Evolutionary conservation across 257 asterid genomes (phyloP).

Genomic region (Solanum gracilifrons): DNA sequence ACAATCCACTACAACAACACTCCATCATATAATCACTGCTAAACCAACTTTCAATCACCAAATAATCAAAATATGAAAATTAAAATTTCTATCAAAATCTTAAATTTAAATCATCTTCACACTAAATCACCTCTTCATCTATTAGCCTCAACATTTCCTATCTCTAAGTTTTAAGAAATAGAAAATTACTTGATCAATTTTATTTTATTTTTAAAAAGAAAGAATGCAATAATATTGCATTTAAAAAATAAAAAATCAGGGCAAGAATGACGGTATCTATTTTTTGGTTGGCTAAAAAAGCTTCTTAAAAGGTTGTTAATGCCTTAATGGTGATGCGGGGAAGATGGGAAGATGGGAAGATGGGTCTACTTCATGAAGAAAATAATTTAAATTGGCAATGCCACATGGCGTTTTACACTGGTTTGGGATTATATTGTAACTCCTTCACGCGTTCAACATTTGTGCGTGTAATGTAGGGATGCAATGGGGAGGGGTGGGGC

Average conservation of each 20-base stretch:
- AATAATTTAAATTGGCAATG: neutral
- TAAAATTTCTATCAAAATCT: neutral
- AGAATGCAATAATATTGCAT: neutral
- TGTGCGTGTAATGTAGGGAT: no score
- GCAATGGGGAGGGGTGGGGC: no score
- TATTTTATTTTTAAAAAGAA: neutral
- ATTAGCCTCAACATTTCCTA: neutral
- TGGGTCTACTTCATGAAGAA: neutral
- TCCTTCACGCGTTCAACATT: neutral
- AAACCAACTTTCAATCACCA: neutral
- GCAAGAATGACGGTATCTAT: neutral
- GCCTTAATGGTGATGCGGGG: neutral
- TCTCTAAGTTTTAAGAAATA: neutral
- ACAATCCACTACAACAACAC: neutral
- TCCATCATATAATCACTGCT: neutral
- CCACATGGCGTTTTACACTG: neutral
- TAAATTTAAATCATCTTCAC: neutral
- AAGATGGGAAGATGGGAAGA: neutral
- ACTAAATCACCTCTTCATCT: neutral
- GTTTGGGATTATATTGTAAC: neutral
- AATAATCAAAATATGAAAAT: neutral
- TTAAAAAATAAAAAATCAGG: neutral
- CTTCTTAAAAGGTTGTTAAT: neutral
- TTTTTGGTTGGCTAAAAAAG: neutral
- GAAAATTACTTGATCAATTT: neutral